These are phyloP conservation scores for Ulmus americana DNA, from an alignment of 331 rosid species.

Conservation along the genomic window DNA sequence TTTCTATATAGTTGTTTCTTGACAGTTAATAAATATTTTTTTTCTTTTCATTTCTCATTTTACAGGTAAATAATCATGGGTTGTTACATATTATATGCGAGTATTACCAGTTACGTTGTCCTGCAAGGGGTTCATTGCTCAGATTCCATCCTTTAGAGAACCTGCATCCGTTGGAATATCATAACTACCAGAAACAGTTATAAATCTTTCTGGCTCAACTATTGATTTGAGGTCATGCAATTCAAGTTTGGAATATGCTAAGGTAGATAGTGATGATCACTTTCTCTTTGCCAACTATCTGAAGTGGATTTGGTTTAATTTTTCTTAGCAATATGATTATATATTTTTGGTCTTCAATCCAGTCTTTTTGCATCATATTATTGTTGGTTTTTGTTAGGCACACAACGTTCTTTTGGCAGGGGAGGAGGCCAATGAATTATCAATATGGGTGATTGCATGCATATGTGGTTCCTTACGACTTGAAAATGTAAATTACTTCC, in stretches of 20 bases:
- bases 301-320: not conserved
- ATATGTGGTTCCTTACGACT: slow-evolving; percentile 91
- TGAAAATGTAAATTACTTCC: slow-evolving; percentile 60
- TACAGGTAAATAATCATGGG: slow-evolving; percentile 73
- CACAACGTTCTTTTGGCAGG: slow-evolving; percentile 61
- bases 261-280: slow-evolving; percentile 47
- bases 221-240: slow-evolving; percentile 56
- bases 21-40: slow-evolving; percentile 17
- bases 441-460: slow-evolving; percentile 89
- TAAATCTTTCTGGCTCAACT: slow-evolving; percentile 55
- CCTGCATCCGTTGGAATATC: slow-evolving; percentile 81
- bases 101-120: slow-evolving; percentile 61
- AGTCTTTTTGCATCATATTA: slow-evolving; percentile 14
- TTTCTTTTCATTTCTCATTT: slow-evolving; percentile 19
- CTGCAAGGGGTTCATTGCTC: slow-evolving; percentile 64
- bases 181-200: slow-evolving; percentile 45
- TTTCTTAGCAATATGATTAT: not conserved
- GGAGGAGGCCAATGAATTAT: slow-evolving; percentile 84
- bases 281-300: not conserved
- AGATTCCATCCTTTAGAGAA: slow-evolving; percentile 88
- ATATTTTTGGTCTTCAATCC: not conserved
- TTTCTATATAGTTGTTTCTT: slow-evolving; percentile 14
- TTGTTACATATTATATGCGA: slow-evolving; percentile 73
- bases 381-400: slow-evolving; percentile 54
- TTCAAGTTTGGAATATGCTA: slow-evolving; percentile 58